Evolutionary conservation across 2,329 filamentous ascomycete species (phyloP).

Genomic region (Alternaria sp.): DNA sequence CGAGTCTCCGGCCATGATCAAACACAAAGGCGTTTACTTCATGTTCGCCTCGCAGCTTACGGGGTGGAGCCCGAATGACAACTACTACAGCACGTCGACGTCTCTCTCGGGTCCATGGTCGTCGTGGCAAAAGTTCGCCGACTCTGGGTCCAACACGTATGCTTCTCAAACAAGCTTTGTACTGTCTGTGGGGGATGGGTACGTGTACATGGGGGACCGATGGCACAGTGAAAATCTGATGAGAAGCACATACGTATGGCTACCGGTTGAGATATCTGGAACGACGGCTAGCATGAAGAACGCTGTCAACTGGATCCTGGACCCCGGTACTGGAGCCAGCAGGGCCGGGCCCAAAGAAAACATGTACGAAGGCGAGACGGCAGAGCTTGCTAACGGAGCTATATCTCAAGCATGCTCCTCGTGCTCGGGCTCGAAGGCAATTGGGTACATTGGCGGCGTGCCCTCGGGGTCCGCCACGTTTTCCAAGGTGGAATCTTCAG

Average conservation of each 20-base stretch:
- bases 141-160: slow-evolving; percentile 64
- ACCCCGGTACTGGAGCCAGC: slow-evolving; percentile 55
- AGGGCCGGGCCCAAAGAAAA: slow-evolving; percentile 54
- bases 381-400: slow-evolving; percentile 54
- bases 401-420: slow-evolving; percentile 55
- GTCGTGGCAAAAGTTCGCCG: slow-evolving; percentile 64
- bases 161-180: slow-evolving; percentile 67
- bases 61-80: slow-evolving; percentile 67
- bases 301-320: slow-evolving; percentile 62
- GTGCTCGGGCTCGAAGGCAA: slow-evolving; percentile 58
- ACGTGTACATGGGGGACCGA: slow-evolving; percentile 71
- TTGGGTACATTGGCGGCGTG: slow-evolving; percentile 54
- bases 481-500: slow-evolving; percentile 52
- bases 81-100: slow-evolving; percentile 66
- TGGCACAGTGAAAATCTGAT: slow-evolving; percentile 68
- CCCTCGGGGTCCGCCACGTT: slow-evolving; percentile 61
- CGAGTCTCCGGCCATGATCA: slow-evolving; percentile 69
- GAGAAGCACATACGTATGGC: slow-evolving; percentile 68
- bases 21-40: slow-evolving; percentile 66
- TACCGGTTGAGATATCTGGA: slow-evolving; percentile 63
- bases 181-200: slow-evolving; percentile 53
- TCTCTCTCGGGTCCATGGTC: slow-evolving; percentile 67
- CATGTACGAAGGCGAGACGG: slow-evolving; percentile 60
- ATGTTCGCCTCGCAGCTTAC: slow-evolving; percentile 64
- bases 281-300: slow-evolving; percentile 59